Conservation (phyloP, 495 filamentous ascomycete genomes). For the Penicillium bialowiezense region DNA sequence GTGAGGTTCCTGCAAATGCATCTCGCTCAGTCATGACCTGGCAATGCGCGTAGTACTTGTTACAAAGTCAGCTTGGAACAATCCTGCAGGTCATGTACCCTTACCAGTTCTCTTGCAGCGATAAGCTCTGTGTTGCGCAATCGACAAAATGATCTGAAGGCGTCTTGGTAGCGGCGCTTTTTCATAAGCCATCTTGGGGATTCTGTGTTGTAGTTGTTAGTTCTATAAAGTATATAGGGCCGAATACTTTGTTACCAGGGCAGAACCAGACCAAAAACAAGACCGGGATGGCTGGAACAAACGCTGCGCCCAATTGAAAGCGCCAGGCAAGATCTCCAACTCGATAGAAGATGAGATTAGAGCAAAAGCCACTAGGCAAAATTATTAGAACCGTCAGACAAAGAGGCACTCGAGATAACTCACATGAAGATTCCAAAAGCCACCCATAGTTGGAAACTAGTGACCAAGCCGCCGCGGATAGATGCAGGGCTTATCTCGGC, state of each 20-base stretch:
- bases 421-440: constrained; percentile 59
- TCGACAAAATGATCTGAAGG: constrained; percentile 54
- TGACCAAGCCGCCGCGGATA: constrained; percentile 60
- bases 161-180: constrained; percentile 49
- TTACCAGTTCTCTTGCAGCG: constrained; percentile 55
- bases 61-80: background rate
- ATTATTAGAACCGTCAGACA: constrained; percentile 44
- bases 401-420: constrained; percentile 2
- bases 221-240: background rate
- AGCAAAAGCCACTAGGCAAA: constrained; percentile 44
- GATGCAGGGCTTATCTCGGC: constrained; percentile 57
- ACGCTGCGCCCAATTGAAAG: constrained; percentile 59
- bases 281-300: constrained; percentile 64
- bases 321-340: constrained; percentile 49
- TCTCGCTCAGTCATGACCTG: constrained; percentile 53
- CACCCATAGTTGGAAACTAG: constrained; percentile 54
- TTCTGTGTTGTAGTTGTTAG: constrained; percentile 24
- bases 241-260: constrained; percentile 31
- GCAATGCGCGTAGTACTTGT: constrained; percentile 55
- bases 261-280: constrained; percentile 60
- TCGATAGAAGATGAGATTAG: constrained; percentile 18
- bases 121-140: constrained; percentile 59
- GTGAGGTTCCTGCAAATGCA: constrained; percentile 44
- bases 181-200: constrained; percentile 68
- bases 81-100: background rate